These are phyloP conservation scores for Coniochaeta sp. DNA, from an alignment of 2,329 filamentous ascomycete genomes.

Conservation along the genomic window DNA sequence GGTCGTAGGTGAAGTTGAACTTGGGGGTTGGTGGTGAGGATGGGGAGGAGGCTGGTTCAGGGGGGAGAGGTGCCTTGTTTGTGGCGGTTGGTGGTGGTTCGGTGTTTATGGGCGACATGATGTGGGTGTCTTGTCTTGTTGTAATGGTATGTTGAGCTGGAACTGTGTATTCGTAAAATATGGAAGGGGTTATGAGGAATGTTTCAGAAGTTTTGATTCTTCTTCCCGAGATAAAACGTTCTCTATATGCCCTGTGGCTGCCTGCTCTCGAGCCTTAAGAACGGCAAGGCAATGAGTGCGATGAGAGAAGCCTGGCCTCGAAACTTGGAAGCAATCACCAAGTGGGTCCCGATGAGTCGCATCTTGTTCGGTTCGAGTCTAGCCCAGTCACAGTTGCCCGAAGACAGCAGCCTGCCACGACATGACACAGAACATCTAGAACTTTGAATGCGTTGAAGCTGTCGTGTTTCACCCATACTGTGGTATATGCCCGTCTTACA, in stretches of 20 bases:
- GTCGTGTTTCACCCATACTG: too few species aligned
- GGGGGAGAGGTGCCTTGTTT: slow-evolving; percentile 1
- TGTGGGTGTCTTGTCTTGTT: neutral
- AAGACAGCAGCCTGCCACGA: neutral
- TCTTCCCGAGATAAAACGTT: too few species aligned
- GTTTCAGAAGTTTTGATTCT: neutral
- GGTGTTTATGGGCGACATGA: too few species aligned
- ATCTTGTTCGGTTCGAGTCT: neutral
- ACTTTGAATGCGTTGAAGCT: too few species aligned
- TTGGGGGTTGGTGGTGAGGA: slow-evolving; percentile 5
- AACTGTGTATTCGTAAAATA: too few species aligned
- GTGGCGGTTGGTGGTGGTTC: neutral
- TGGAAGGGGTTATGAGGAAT: neutral
- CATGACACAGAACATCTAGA: too few species aligned
- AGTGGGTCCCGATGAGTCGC: neutral
- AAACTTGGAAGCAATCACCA: neutral
- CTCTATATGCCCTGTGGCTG: neutral
- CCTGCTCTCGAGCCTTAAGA: too few species aligned
- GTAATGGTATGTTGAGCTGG: too few species aligned
- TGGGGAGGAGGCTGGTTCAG: slow-evolving; percentile 7
- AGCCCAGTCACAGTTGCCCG: neutral
- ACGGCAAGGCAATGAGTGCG: too few species aligned
- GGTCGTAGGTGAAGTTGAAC: slow-evolving; percentile 15
- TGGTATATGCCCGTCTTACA: too few species aligned
- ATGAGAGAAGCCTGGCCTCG: neutral